These are phyloP conservation scores for Takakia lepidozioides DNA, from an alignment of 225 moss, liverwort and hornwort genomes.

Conservation along the genomic window DNA sequence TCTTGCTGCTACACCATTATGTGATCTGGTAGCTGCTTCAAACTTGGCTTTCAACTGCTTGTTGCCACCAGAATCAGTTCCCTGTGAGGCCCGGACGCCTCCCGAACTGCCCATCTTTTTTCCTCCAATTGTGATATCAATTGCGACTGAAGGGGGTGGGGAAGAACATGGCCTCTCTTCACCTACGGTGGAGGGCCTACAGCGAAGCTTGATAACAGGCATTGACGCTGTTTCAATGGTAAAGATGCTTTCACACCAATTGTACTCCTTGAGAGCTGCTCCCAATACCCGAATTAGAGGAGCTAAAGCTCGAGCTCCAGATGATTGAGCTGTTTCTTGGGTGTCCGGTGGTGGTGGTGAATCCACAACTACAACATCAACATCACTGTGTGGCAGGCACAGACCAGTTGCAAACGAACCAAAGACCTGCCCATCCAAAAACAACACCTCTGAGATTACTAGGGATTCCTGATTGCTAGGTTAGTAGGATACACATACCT, in stretches of 20 bases:
- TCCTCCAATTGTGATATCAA: constrained; percentile 94
- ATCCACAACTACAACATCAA: constrained; percentile 94
- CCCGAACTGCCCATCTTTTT: constrained; percentile 51
- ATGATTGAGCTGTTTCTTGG: constrained; percentile 35
- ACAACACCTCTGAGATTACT: too few species aligned
- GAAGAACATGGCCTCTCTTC: constrained; percentile 9
- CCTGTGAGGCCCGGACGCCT: constrained; percentile 17
- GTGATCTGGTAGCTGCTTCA: constrained; percentile 71
- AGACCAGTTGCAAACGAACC: constrained; percentile 95
- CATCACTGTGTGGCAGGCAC: constrained; percentile 90
- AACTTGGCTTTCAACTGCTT: constrained; percentile 46
- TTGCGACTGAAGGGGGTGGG: constrained; percentile 51
- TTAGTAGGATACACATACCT: too few species aligned
- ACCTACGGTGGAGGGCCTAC: constrained; percentile 33
- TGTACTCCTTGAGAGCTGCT: constrained; percentile 49
- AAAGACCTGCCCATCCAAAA: constrained; percentile 78
- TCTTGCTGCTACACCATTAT: constrained; percentile 90
- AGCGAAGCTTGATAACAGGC: constrained; percentile 98
- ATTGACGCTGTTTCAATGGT: constrained; percentile 87
- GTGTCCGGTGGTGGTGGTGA: constrained; percentile 65
- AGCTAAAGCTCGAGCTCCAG: constrained; percentile 58
- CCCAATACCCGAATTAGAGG: constrained; percentile 70
- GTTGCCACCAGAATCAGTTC: constrained; percentile 18
- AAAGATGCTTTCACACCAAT: constrained; percentile 71
- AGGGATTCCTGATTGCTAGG: too few species aligned